phyloP scores from a whole-genome alignment of 1,139 yeast species.

The Diutina pseudorugosa region DNA sequence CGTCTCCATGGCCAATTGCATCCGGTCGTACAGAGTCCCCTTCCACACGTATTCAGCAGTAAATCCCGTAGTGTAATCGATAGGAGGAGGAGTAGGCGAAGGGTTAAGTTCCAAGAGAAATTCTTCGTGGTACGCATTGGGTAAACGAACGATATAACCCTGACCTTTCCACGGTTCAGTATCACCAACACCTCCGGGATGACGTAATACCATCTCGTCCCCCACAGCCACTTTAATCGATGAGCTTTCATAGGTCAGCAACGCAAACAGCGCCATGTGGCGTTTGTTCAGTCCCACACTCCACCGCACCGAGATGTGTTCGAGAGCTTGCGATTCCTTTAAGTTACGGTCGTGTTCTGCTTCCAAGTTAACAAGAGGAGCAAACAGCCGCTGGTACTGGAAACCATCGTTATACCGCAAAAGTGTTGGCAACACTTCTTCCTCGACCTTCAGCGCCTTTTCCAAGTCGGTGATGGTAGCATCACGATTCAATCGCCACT shows the following conservation, averaged over 20 bases:
- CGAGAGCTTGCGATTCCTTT: conserved; percentile 71
- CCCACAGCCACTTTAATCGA: conserved; percentile 76
- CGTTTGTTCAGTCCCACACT: conserved; percentile 48
- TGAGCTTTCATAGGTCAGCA: conserved; percentile 55
- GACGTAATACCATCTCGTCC: conserved; percentile 46
- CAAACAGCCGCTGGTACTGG: conserved; percentile 78
- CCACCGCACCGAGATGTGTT: conserved; percentile 69
- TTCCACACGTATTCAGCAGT: conserved; percentile 89
- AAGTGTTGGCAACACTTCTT: conserved; percentile 53
- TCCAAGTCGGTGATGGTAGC: conserved; percentile 53
- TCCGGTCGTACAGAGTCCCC: conserved; percentile 69
- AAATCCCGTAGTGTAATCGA: conserved; percentile 51
- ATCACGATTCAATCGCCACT: conserved; percentile 64
- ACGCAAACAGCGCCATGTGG: conserved; percentile 24
- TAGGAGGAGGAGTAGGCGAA: conserved; percentile 30
- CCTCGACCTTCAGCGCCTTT: conserved; percentile 31
- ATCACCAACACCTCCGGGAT: conserved; percentile 11
- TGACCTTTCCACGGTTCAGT: conserved; percentile 53
- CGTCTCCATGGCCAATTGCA: conserved; percentile 63
- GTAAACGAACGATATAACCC: conserved; percentile 65
- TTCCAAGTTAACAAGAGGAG: conserved; percentile 72
- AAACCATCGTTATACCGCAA: conserved; percentile 75
- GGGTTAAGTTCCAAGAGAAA: conserved; percentile 60
- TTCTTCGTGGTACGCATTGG: conserved; percentile 55
- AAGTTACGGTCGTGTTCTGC: conserved; percentile 66